Base-by-base conservation (phyloP, 371 early-diverging fungal species). In the Mucor mucedo region DNA sequence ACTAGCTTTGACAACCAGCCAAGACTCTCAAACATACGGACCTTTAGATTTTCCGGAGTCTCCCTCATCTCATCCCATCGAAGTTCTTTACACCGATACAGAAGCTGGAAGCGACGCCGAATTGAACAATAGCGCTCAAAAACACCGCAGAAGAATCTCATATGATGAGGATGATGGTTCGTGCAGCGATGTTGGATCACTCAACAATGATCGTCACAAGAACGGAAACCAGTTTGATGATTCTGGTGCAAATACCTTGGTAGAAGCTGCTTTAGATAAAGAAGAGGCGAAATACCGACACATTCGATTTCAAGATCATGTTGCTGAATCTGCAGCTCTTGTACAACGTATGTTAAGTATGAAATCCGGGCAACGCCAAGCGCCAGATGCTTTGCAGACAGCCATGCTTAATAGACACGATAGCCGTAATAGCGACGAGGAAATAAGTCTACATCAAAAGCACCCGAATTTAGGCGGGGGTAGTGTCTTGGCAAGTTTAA, bases 251-350 rank as follows among this genome's bases (percentile, higher is more conserved):
- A 56, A 52, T 8, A 68, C 79, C 2, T 63, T 82, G 0, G 71
- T 82, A 10, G 79, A 77, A 47, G 82, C 82, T 21, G 82, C 76
- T 6, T 55, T 82, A 49, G 82, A 78, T 52, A 73, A 82, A 53
- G 66, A 48, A 2, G 77, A 78, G 47, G 76, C 76, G 0, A 66
- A 69, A 60, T 76, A 75, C n/a, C 61, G 82, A 41, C 82, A 82
- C 66, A 72, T 77, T 39, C 68, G 76, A 9, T 82, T 78, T 60
- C 77, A 70, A 55, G 79, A 78, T 28, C 82, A 82, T 65, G 73
- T 82, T 27, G 66, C 72, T 38, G 77, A 78, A 63, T 75, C 79
- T 4, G 79, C 77, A 2, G 68, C 73, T 35, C 63, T 82, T 29
- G 79, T 82, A 1, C 64, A 78, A 40, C 70, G 72, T 3, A 73